Conservation (phyloP, 2,329 filamentous ascomycete genomes). For the Monascus ruber region DNA sequence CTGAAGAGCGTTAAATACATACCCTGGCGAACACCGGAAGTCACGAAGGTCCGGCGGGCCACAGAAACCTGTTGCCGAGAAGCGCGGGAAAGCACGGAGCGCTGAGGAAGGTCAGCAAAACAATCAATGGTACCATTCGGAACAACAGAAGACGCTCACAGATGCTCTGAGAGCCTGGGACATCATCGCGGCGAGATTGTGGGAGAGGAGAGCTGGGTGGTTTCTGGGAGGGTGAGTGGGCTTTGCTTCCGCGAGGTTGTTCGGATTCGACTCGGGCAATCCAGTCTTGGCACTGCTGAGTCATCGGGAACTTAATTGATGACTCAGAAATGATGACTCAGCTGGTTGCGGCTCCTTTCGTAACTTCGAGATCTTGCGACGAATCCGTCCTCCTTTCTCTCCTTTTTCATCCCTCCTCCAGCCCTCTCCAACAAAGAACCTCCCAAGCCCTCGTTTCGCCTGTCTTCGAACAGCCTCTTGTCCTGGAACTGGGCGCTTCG, state of each 20-base stretch:
- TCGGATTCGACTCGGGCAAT: constrained; percentile 13
- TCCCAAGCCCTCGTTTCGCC: constrained; percentile 6
- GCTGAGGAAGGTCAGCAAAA: constrained; percentile 33
- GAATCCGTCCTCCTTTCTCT: constrained; percentile 2
- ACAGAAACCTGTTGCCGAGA: constrained; percentile 46
- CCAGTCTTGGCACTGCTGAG: constrained; percentile 13
- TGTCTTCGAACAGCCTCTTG: constrained; percentile 14
- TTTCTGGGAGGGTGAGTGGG: constrained; percentile 7
- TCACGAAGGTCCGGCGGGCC: constrained; percentile 53
- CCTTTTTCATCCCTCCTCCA: constrained; percentile 4
- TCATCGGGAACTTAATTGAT: background rate
- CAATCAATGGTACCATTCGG: constrained; percentile 1
- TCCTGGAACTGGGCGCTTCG: constrained; percentile 15
- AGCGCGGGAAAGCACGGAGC: constrained; percentile 50
- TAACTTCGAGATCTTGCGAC: too few relatives aligned
- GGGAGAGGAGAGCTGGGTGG: constrained; percentile 14
- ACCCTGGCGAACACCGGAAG: constrained; percentile 52
- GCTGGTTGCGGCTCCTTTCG: constrained; percentile 11
- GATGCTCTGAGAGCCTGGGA: constrained; percentile 51
- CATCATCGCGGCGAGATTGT: constrained; percentile 39
- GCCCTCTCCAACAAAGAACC: constrained; percentile 7
- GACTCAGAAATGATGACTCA: constrained; percentile 9
- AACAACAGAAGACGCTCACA: constrained; percentile 30
- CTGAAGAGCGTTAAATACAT: constrained; percentile 22
- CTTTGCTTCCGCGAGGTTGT: constrained; percentile 10